Conservation (phyloP, 179 eudicot species). For the Amaranthus tricolor region DNA sequence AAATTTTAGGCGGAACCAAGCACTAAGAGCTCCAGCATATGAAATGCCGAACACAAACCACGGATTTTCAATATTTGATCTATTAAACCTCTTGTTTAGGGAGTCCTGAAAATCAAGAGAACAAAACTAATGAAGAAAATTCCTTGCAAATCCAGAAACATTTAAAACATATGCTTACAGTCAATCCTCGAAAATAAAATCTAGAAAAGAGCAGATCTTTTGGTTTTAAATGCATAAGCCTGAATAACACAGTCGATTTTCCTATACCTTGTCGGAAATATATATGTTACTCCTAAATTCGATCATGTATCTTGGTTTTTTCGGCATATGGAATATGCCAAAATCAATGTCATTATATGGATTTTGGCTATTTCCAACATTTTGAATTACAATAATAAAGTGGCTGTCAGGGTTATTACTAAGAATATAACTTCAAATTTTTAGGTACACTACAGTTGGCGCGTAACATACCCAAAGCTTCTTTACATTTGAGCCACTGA, state of each 20-base stretch:
- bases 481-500: too few species aligned
- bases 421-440: too few species aligned
- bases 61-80: conserved; percentile 66
- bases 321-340: too few species aligned
- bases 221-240: not conserved
- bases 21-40: conserved; percentile 98
- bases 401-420: too few species aligned
- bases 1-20: conserved; percentile 96
- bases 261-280: not conserved
- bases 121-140: not conserved
- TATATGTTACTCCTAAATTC: not conserved
- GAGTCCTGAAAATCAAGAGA: conserved; percentile 46
- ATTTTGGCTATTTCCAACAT: too few species aligned
- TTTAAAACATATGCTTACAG: not conserved
- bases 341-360: too few species aligned
- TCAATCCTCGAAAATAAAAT: not conserved
- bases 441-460: too few species aligned
- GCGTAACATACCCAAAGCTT: too few species aligned
- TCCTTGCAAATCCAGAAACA: not conserved
- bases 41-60: conserved; percentile 96
- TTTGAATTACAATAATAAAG: too few species aligned
- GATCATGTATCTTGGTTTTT: too few species aligned
- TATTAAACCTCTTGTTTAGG: conserved; percentile 58
- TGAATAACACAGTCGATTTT: not conserved
- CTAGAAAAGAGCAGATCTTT: not conserved